Evolutionary conservation across 2,329 filamentous ascomycete genomes (phyloP).

Genomic region (Colletotrichum sp.): DNA sequence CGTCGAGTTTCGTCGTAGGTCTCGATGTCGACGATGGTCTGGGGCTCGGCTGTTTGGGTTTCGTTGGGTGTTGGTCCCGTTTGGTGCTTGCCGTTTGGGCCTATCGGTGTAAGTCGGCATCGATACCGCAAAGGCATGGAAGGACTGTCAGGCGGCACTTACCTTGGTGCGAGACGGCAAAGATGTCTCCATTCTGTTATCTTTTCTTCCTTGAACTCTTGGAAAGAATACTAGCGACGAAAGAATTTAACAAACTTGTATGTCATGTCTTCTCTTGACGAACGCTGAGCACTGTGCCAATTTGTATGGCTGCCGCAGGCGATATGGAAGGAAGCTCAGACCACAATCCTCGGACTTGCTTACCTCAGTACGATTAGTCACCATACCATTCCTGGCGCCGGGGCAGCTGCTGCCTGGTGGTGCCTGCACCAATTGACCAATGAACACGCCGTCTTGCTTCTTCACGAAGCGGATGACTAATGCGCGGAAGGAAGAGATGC

Average conservation of each 20-base stretch:
- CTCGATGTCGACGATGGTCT: not conserved
- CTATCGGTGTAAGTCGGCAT: not conserved
- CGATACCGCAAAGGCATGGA: not conserved
- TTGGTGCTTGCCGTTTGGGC: not conserved
- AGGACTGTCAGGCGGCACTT: not conserved
- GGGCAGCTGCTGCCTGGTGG: not conserved
- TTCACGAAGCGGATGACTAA: not conserved
- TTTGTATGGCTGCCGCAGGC: not conserved
- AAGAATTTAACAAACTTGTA: not conserved
- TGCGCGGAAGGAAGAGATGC: not conserved
- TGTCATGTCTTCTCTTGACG: not conserved
- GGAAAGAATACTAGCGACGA: not conserved
- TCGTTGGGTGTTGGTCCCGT: not conserved
- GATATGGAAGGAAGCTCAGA: not conserved
- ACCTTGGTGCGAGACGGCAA: not conserved
- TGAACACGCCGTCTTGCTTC: not conserved
- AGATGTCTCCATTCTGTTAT: not conserved
- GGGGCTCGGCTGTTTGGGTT: not conserved
- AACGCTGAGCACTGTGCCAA: not conserved
- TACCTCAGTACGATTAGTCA: not conserved
- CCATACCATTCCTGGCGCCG: not conserved
- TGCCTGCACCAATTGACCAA: not conserved
- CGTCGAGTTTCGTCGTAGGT: not conserved
- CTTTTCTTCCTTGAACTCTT: not conserved
- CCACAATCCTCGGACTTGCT: not conserved